Evolutionary conservation across 805 yeast species (phyloP).

Genomic region (Teunomyces stri): DNA sequence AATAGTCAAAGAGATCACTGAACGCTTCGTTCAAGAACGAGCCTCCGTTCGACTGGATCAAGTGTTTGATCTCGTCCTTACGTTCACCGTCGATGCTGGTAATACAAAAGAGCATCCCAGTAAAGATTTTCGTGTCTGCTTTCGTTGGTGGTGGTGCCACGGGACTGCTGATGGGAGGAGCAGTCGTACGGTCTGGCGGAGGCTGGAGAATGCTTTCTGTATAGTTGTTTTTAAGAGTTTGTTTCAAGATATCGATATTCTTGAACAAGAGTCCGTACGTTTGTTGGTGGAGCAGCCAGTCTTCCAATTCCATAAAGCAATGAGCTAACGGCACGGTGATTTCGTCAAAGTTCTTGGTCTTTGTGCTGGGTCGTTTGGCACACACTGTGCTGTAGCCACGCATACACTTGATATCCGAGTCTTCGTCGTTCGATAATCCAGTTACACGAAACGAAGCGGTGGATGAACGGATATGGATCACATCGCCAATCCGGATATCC

Average conservation of each 20-base stretch:
- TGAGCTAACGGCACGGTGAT: constrained; percentile 25
- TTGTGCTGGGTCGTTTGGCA: constrained; percentile 22
- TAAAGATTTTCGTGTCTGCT: constrained; percentile 11
- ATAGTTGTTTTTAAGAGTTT: constrained; percentile 8
- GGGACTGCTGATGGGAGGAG: background rate
- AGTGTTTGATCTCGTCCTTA: constrained; percentile 26
- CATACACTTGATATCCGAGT: constrained; percentile 45
- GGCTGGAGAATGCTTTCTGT: background rate
- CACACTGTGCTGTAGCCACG: constrained; percentile 59
- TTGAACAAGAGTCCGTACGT: constrained; percentile 20
- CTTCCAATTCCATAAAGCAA: constrained; percentile 38
- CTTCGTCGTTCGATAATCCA: constrained; percentile 35
- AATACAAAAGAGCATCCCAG: constrained; percentile 31
- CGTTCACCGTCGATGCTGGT: constrained; percentile 35
- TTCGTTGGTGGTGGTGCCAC: background rate
- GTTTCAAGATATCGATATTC: constrained; percentile 18
- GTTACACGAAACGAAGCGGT: constrained; percentile 39
- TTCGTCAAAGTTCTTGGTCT: constrained; percentile 11
- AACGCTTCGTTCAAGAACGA: constrained; percentile 35
- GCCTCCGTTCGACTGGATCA: constrained; percentile 45
- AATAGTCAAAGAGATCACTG: constrained; percentile 24
- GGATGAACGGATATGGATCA: constrained; percentile 34
- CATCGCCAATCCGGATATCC: constrained; percentile 59
- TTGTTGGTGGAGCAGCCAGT: constrained; percentile 40
- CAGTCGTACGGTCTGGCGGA: background rate